Evolutionary conservation across 208 protist genomes (phyloP), one percentile per base, ranked within the genome.

Genomic region (Crithidia brevicula): DNA sequence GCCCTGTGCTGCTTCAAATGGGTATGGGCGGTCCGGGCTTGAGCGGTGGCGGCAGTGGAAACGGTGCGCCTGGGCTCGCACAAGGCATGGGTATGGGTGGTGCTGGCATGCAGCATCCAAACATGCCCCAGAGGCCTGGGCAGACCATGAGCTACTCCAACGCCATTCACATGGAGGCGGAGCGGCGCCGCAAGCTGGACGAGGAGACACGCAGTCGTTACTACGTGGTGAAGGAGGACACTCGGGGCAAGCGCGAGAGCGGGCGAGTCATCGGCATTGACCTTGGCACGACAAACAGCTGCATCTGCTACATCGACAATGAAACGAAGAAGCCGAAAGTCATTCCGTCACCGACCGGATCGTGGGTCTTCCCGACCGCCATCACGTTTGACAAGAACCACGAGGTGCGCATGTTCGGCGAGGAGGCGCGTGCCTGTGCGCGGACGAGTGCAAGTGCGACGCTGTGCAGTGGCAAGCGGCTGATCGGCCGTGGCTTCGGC

Each of bases 221-320:
- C 70, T 75, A 86, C 36, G 87, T 96, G 2, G 89, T 95, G n/a
- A 83, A 87, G 53, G 87, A 93, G 74, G 80, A 91, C 28, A 81
- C 86, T 5, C 70, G 77, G 22, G 78, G 79, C 64, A 76, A 85
- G 63, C 80, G 82, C 28, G 53, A 45, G 2, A 65, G 61, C 2
- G 88, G 89, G 25, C 89, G 92, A 5, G 81, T 85, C 22, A 93
- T 99, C 74, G 98, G 98, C 64, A 99, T 99, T 66, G 98, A 99
- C 83, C 82, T 99, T n/a, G 98, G 98, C 59, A 99, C 98, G 7
- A 99, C 98, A 15, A 99, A 99, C 81, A 98, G 94, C 79, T 99
- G 97, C 82, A 95, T 99, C 22, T 93, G 85, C 46, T 97, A 96
- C 71, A 88, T 97, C 62, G 91, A 97, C 57, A 54, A 74, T 0